Evolutionary conservation across 495 filamentous ascomycete genomes (phyloP).

Genomic region (Tuber umbilicatum): DNA sequence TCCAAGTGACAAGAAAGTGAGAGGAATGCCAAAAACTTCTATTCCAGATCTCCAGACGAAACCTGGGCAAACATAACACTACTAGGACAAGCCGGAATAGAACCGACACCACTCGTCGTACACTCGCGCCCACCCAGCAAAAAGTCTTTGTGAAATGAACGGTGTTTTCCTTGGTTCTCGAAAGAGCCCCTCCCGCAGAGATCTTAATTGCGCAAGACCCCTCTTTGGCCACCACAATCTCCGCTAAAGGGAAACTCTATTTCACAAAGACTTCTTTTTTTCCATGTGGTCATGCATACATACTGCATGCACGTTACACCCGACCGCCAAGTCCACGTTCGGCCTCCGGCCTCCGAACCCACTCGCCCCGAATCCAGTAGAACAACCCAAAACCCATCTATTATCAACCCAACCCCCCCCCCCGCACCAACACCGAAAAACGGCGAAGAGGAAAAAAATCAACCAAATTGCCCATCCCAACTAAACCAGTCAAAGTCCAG

Average conservation of each 20-base stretch:
- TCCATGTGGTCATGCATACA: not conserved
- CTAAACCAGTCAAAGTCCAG: slow-evolving; percentile 41
- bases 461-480: slow-evolving; percentile 31
- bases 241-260: not conserved
- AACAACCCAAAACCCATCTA: not conserved
- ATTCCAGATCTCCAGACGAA: not conserved
- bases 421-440: not conserved
- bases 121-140: not conserved
- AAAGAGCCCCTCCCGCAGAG: not conserved
- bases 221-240: not conserved
- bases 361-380: not conserved
- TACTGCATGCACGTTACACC: slow-evolving; percentile 11
- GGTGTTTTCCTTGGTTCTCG: not conserved
- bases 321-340: not conserved
- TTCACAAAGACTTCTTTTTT: not conserved
- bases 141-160: not conserved
- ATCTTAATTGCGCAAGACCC: not conserved
- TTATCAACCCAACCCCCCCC: not conserved
- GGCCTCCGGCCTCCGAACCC: not conserved
- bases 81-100: not conserved
- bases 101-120: not conserved
- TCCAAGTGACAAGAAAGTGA: not conserved
- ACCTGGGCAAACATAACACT: not conserved
- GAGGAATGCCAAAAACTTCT: not conserved
- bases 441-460: not conserved